Evolutionary conservation across 768 basidiomycete species (phyloP).

Genomic region (Amanita rubescens): DNA sequence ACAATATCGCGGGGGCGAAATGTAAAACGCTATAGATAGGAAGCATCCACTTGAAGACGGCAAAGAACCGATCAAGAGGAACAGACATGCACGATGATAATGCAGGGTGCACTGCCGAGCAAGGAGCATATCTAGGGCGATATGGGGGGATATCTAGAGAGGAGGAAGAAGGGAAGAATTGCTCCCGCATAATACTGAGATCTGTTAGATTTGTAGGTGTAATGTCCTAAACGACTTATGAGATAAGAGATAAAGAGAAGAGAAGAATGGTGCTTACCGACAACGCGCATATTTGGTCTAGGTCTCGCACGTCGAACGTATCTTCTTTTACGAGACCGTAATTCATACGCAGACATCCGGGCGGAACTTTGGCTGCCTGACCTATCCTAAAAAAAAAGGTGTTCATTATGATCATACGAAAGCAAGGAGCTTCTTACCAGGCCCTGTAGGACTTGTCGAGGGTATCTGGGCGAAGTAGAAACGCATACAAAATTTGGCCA

Average conservation of each 20-base stretch:
- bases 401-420: background rate
- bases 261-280: conserved; percentile 28
- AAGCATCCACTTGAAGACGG: conserved; percentile 79
- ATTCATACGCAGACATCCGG: conserved; percentile 55
- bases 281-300: conserved; percentile 47
- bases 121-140: conserved; percentile 51
- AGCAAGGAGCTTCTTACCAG: conserved; percentile 43
- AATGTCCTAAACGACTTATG: conserved; percentile 35
- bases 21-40: conserved; percentile 87
- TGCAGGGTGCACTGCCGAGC: conserved; percentile 74
- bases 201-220: conserved; percentile 42
- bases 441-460: conserved; percentile 67
- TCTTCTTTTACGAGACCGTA: conserved; percentile 50
- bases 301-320: conserved; percentile 42
- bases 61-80: conserved; percentile 63
- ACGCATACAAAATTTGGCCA: conserved; percentile 81
- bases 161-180: conserved; percentile 25
- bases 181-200: conserved; percentile 36
- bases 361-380: conserved; percentile 57
- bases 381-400: conserved; percentile 67
- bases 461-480: conserved; percentile 73
- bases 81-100: conserved; percentile 51
- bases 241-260: background rate
- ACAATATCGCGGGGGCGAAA: conserved; percentile 78
- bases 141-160: conserved; percentile 21